phyloP scores from a whole-genome alignment of 805 yeast genomes.

The Wickerhamiella bombiphila region DNA sequence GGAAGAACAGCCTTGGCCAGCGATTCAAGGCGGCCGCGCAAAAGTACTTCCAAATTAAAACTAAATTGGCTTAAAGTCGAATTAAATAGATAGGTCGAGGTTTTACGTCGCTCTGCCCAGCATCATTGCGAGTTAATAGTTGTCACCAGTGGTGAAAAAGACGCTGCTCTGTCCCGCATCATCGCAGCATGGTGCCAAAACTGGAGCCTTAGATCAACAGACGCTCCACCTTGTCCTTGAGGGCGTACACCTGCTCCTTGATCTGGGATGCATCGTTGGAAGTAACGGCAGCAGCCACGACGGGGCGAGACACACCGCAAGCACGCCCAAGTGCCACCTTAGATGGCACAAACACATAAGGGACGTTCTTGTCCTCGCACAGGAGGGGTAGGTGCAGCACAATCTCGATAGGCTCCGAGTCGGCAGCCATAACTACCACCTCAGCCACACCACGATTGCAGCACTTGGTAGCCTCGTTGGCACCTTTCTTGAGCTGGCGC shows the following conservation, averaged over 20 bases:
- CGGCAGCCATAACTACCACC: conserved; percentile 99
- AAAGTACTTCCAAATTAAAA: too few species aligned
- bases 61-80: too few species aligned
- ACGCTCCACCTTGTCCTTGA: conserved; percentile 98
- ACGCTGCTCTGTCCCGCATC: conserved; percentile 3
- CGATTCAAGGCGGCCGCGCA: neutral
- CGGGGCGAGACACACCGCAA: conserved; percentile 99
- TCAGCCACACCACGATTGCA: conserved; percentile 99
- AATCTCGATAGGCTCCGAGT: conserved; percentile 97
- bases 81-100: too few species aligned
- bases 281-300: conserved; percentile 95
- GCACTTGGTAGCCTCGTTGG: conserved; percentile 98
- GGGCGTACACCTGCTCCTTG: conserved; percentile 90
- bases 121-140: conserved; percentile 19
- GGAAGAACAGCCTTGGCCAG: neutral
- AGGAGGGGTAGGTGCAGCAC: conserved; percentile 91
- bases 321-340: conserved; percentile 99
- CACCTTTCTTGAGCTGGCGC: conserved; percentile 99
- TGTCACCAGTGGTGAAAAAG: too few species aligned
- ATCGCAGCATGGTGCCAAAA: conserved; percentile 1
- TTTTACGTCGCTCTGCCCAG: conserved; percentile 20
- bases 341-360: conserved; percentile 97
- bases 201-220: conserved; percentile 52
- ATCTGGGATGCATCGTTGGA: conserved; percentile 96
- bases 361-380: conserved; percentile 99